These are phyloP conservation scores for Verticillium alfalfae DNA, from an alignment of 2,329 filamentous ascomycete species.

Conservation along the genomic window DNA sequence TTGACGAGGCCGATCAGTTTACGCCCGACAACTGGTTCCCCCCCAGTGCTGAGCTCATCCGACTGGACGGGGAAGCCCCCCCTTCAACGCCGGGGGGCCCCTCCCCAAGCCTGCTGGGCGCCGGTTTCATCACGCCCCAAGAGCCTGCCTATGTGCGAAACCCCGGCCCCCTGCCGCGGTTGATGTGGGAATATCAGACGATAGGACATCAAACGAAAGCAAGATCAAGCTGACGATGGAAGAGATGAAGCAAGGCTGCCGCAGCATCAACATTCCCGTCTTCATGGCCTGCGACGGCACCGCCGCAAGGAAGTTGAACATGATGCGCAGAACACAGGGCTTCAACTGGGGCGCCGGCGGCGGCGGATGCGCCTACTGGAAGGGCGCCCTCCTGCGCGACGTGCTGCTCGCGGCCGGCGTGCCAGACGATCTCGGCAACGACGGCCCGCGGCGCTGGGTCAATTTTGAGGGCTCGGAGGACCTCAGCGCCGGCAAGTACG, in stretches of 20 bases:
- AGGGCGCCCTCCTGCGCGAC: constrained; percentile 36
- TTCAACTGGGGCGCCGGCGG: constrained; percentile 41
- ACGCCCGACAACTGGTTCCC: constrained; percentile 50
- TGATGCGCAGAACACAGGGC: constrained; percentile 40
- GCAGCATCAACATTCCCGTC: constrained; percentile 40
- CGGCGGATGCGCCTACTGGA: constrained; percentile 45
- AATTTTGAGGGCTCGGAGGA: constrained; percentile 45
- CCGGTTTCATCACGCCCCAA: constrained; percentile 44
- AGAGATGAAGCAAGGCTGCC: constrained; percentile 33
- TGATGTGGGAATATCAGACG: constrained; percentile 43
- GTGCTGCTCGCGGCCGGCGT: constrained; percentile 36
- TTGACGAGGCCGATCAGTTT: constrained; percentile 40
- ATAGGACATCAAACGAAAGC: constrained; percentile 36
- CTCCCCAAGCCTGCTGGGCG: constrained; percentile 34
- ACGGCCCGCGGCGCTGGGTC: constrained; percentile 26
- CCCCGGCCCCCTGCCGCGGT: constrained; percentile 44
- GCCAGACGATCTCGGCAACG: constrained; percentile 8
- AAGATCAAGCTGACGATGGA: constrained; percentile 34
- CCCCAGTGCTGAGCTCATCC: constrained; percentile 36
- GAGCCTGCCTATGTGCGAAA: constrained; percentile 45
- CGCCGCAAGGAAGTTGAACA: constrained; percentile 47
- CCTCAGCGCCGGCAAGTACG: constrained; percentile 39
- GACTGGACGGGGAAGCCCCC: constrained; percentile 47
- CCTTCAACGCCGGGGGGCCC: constrained; percentile 43
- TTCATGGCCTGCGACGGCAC: constrained; percentile 41